Evolutionary conservation across 345 rosid species (phyloP).

Genomic region (Melaleuca alternifolia): DNA sequence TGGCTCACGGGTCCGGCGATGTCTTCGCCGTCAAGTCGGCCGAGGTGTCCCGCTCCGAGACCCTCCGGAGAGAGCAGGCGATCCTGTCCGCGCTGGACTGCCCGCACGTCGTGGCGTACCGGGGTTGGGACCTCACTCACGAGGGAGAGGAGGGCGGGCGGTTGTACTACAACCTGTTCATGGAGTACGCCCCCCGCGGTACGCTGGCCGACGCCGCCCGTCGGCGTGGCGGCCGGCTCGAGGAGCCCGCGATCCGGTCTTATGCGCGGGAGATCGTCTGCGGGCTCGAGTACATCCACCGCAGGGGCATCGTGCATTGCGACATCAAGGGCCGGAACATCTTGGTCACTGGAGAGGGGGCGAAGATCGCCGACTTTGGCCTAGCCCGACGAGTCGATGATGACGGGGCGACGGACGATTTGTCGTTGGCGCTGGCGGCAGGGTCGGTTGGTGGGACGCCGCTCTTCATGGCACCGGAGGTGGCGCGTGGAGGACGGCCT

Average conservation of each 20-base stretch:
- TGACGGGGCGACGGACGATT: neutral
- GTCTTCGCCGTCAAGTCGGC: conserved; percentile 51
- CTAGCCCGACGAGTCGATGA: conserved; percentile 28
- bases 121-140: conserved; percentile 38
- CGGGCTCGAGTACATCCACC: conserved; percentile 49
- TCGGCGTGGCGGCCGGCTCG: conserved; percentile 23
- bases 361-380: conserved; percentile 56
- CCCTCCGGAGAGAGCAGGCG: conserved; percentile 23
- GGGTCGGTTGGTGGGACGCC: conserved; percentile 33
- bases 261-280: conserved; percentile 33
- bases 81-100: conserved; percentile 28
- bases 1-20: conserved; percentile 6
- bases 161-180: conserved; percentile 43
- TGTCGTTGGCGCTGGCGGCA: neutral
- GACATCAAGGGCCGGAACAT: conserved; percentile 58
- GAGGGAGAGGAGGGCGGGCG: conserved; percentile 38
- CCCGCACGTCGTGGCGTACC: conserved; percentile 55
- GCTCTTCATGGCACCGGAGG: conserved; percentile 61
- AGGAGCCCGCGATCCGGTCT: conserved; percentile 26
- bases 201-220: conserved; percentile 35
- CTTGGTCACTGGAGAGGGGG: conserved; percentile 23
- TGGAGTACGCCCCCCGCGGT: conserved; percentile 68
- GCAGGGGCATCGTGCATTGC: conserved; percentile 55
- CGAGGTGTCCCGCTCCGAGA: conserved; percentile 22
- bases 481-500: conserved; percentile 47